phyloP scores from a whole-genome alignment of 2,329 filamentous ascomycete species.

The Talaromyces sp. region DNA sequence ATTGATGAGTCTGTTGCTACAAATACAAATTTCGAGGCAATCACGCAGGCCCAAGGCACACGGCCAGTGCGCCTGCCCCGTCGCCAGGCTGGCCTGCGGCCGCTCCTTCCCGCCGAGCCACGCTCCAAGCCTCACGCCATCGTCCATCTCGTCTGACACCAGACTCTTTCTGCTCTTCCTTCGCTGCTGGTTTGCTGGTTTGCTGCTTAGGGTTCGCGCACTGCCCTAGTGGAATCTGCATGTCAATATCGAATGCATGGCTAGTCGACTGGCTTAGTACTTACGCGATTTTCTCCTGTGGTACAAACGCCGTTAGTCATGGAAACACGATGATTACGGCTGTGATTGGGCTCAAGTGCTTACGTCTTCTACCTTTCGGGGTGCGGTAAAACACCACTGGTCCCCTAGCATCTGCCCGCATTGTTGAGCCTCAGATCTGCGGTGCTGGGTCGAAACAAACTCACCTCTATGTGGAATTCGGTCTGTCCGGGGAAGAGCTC shows the following conservation, averaged over 20 bases:
- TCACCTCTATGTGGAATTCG: constrained; percentile 16
- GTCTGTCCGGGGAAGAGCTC: constrained; percentile 16
- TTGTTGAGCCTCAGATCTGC: not conserved
- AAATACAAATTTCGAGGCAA: no score
- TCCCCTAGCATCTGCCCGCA: constrained; percentile 6
- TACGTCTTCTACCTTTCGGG: constrained; percentile 11
- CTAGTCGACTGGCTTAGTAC: not conserved
- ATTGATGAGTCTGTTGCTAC: not conserved
- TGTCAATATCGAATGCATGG: not conserved
- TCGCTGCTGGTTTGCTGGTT: not conserved
- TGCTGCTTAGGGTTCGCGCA: not conserved
- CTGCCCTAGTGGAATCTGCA: not conserved
- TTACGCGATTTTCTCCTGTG: constrained; percentile 8
- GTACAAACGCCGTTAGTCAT: not conserved
- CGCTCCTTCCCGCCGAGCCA: not conserved
- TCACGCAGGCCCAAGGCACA: constrained; percentile 4
- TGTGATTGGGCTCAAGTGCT: not conserved
- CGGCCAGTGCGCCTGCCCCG: not conserved
- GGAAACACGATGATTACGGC: not conserved
- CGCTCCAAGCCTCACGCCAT: not conserved
- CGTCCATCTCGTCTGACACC: not conserved
- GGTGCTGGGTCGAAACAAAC: not conserved
- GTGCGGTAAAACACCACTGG: constrained; percentile 11
- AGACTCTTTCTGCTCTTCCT: not conserved
- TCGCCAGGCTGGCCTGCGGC: not conserved